Evolutionary conservation across 768 basidiomycete genomes (phyloP).

Genomic region (Lactarius quietus): DNA sequence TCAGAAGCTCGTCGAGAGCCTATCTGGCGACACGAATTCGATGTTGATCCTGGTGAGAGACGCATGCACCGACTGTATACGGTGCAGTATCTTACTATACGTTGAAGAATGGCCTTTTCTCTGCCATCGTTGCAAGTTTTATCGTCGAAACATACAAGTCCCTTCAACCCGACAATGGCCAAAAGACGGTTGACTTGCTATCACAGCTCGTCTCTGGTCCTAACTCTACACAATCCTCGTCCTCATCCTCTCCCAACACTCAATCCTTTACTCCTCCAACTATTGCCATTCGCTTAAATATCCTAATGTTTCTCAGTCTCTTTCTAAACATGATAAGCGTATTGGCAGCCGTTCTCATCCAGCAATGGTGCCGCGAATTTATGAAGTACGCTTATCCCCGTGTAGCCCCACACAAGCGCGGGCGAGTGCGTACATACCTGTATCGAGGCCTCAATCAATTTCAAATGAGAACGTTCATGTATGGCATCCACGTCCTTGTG

Average conservation of each 20-base stretch:
- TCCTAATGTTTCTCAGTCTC: conserved; percentile 20
- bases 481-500: conserved; percentile 11
- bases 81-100: not conserved
- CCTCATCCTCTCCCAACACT: not conserved
- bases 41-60: conserved; percentile 25
- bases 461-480: conserved; percentile 14
- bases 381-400: not conserved
- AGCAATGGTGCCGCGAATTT: conserved; percentile 22
- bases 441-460: conserved; percentile 10
- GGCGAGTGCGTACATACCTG: conserved; percentile 13
- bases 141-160: conserved; percentile 24
- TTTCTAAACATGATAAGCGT: conserved; percentile 17
- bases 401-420: conserved; percentile 13
- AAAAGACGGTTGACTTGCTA: conserved; percentile 7
- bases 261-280: not conserved
- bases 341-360: conserved; percentile 15
- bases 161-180: conserved; percentile 8
- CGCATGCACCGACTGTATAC: not conserved
- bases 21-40: conserved; percentile 20
- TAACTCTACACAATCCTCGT: not conserved
- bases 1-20: conserved; percentile 16
- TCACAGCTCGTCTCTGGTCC: conserved; percentile 3
- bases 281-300: conserved; percentile 15
- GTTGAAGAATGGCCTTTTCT: conserved; percentile 21
- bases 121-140: conserved; percentile 24